Percentiles rank a stretch among this genome's conserved stretches.
These are phyloP conservation scores for Fusarium sp. DNA, from an alignment of 2,329 filamentous ascomycete species.

Conservation along the genomic window DNA sequence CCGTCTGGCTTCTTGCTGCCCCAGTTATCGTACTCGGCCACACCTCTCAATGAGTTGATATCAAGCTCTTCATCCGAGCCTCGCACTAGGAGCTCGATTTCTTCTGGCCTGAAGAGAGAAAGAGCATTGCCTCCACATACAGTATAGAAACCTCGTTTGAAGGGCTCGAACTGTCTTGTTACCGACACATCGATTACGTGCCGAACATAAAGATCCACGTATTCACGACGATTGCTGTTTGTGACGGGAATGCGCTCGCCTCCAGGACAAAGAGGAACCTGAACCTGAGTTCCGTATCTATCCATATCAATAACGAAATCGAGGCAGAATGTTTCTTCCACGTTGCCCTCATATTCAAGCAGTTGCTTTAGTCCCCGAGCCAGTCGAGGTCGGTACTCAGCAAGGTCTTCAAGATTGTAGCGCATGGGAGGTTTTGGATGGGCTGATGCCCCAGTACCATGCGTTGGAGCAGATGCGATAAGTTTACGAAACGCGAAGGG, in stretches of 20 bases:
- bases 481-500: slow-evolving; percentile 92
- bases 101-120: slow-evolving; percentile 87
- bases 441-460: slow-evolving; percentile 66
- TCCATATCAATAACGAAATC: slow-evolving; percentile 85
- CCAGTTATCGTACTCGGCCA: slow-evolving; percentile 89
- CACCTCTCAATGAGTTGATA: slow-evolving; percentile 78
- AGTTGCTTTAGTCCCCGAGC: slow-evolving; percentile 81
- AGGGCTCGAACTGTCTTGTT: slow-evolving; percentile 87
- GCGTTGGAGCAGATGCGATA: slow-evolving; percentile 78
- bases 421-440: slow-evolving; percentile 73
- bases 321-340: slow-evolving; percentile 82
- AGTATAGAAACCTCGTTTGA: slow-evolving; percentile 93
- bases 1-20: slow-evolving; percentile 66
- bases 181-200: slow-evolving; percentile 85
- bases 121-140: slow-evolving; percentile 91
- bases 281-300: slow-evolving; percentile 76
- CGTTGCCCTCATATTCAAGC: slow-evolving; percentile 86
- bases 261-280: slow-evolving; percentile 78
- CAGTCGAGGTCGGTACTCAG: slow-evolving; percentile 82
- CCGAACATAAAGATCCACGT: slow-evolving; percentile 86
- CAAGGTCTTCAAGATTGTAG: slow-evolving; percentile 84
- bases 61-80: slow-evolving; percentile 89
- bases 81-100: slow-evolving; percentile 88
- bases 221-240: slow-evolving; percentile 86
- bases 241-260: slow-evolving; percentile 83